phyloP scores from a whole-genome alignment of 345 rosid genomes.

The Ceriops tagal region DNA sequence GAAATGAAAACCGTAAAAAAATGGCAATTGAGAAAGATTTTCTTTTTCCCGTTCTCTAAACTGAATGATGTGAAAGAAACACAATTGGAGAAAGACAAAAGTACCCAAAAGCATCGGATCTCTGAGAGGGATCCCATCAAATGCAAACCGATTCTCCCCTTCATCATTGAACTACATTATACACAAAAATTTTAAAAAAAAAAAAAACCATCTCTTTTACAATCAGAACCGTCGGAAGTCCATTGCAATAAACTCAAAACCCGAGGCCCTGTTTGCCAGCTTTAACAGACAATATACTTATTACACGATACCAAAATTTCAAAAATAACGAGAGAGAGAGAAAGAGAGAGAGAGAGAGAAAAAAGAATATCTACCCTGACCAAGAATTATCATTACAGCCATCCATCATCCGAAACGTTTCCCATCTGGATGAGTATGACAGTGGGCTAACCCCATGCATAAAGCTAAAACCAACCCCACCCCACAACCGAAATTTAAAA shows the following conservation, averaged over 20 bases:
- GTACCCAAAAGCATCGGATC: too few relatives aligned
- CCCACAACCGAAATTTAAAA: background rate
- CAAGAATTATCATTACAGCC: slow-evolving; percentile 22
- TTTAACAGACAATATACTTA: background rate
- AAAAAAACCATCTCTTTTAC: slow-evolving; percentile 14
- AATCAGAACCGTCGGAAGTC: background rate
- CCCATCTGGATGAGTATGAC: background rate
- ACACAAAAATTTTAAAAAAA: background rate
- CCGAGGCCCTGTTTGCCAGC: background rate
- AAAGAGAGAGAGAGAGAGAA: background rate
- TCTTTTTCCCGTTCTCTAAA: too few relatives aligned
- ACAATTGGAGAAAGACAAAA: too few relatives aligned
- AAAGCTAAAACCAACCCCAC: background rate
- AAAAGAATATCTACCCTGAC: slow-evolving; percentile 9
- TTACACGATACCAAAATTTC: slow-evolving; percentile 14
- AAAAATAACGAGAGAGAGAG: background rate
- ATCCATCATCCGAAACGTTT: slow-evolving; percentile 7
- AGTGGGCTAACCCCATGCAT: background rate
- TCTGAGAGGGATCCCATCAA: too few relatives aligned
- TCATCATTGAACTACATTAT: slow-evolving; percentile 6
- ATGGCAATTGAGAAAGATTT: too few relatives aligned
- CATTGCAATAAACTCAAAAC: slow-evolving; percentile 2
- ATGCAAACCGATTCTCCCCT: slow-evolving; percentile 10
- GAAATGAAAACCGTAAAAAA: too few relatives aligned
- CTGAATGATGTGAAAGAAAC: too few relatives aligned